A percentile compares a stretch with the other conserved stretches of the same genome.
These are phyloP conservation scores for Plantago ovata DNA, from an alignment of 257 asterid genomes.

Conservation along the genomic window DNA sequence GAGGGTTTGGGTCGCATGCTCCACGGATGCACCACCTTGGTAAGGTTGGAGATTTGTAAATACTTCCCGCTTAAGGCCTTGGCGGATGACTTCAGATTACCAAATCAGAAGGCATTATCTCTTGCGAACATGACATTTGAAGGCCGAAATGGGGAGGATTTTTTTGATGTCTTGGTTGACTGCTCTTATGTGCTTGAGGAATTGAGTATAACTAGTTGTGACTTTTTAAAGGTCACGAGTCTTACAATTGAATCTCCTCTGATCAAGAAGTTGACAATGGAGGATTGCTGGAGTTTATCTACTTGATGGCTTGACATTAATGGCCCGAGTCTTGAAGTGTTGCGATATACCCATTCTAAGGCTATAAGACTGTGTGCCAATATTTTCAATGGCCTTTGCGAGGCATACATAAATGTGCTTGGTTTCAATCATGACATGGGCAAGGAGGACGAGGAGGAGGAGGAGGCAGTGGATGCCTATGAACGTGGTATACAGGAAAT, in stretches of 20 bases:
- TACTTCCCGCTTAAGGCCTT: not conserved
- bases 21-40: conserved; percentile 3
- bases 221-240: not conserved
- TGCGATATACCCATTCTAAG: not conserved
- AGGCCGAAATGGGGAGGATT: no score
- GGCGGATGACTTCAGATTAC: not conserved
- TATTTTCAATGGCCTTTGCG: not conserved
- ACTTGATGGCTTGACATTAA: not conserved
- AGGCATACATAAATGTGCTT: not conserved
- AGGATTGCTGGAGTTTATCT: not conserved
- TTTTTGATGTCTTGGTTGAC: not conserved
- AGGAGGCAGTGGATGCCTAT: not conserved
- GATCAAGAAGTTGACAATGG: not conserved
- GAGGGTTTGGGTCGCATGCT: not conserved
- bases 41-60: not conserved
- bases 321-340: not conserved
- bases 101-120: not conserved
- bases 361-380: not conserved
- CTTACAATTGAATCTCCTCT: not conserved
- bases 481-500: not conserved
- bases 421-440: not conserved
- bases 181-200: not conserved
- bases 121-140: no score
- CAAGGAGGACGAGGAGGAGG: not conserved
- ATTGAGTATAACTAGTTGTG: not conserved